phyloP scores from a whole-genome alignment of 805 yeast genomes.

The Candida corydali region DNA sequence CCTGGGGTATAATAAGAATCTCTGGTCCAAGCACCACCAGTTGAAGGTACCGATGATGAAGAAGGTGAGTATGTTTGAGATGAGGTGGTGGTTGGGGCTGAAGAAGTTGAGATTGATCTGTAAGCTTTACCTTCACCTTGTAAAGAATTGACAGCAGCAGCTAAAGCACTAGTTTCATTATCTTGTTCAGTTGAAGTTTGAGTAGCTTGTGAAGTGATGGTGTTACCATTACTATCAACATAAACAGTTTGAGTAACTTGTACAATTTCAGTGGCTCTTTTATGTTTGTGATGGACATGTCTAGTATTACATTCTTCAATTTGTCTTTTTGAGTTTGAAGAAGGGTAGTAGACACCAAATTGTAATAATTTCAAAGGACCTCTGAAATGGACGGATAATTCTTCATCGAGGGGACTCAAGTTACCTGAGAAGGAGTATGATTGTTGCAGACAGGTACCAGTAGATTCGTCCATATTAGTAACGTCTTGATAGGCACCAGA shows the following conservation, averaged over 20 bases:
- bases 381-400: constrained; percentile 83
- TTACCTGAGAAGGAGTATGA: constrained; percentile 61
- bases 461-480: constrained; percentile 65
- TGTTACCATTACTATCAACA: constrained; percentile 57
- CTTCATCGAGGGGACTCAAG: constrained; percentile 80
- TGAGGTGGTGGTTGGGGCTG: constrained; percentile 20
- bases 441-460: constrained; percentile 68
- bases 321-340: constrained; percentile 40
- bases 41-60: constrained; percentile 19
- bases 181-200: constrained; percentile 19
- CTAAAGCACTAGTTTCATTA: constrained; percentile 7
- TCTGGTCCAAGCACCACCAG: constrained; percentile 68
- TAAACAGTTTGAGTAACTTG: constrained; percentile 76
- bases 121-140: constrained; percentile 6
- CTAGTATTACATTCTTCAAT: constrained; percentile 46
- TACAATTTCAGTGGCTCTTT: constrained; percentile 61
- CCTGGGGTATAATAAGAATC: constrained; percentile 73
- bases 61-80: constrained; percentile 18
- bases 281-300: constrained; percentile 46
- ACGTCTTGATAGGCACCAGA: constrained; percentile 82
- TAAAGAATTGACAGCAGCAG: constrained; percentile 12
- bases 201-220: constrained; percentile 23
- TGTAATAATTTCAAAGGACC: constrained; percentile 79
- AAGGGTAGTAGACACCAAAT: constrained; percentile 86
- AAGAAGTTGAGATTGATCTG: constrained; percentile 18